A percentile compares a stretch with the other conserved stretches of the same genome.
phyloP scores from a whole-genome alignment of 371 early-diverging fungal species.

The Circinella umbellata region DNA sequence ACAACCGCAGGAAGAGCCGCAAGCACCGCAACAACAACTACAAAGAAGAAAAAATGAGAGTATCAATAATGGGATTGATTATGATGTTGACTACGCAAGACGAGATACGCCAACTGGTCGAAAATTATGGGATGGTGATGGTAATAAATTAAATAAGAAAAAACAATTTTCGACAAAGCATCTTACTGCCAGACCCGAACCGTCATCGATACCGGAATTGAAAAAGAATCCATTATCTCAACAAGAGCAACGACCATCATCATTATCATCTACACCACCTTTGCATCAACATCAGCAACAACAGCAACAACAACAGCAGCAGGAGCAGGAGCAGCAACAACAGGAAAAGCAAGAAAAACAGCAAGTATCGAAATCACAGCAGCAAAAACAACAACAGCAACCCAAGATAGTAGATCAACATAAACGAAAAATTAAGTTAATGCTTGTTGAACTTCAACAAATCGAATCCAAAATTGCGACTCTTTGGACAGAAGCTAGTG shows the following conservation, averaged over 20 bases:
- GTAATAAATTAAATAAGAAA: neutral
- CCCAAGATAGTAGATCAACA: conserved; percentile 14
- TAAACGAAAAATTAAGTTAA: conserved; percentile 25
- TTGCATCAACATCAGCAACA: conserved; percentile 10
- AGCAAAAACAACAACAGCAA: conserved; percentile 8
- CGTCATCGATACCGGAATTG: neutral
- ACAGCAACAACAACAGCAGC: conserved; percentile 18
- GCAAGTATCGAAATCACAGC: conserved; percentile 5
- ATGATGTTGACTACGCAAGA: neutral
- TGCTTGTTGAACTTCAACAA: conserved; percentile 29
- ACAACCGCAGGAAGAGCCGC: neutral
- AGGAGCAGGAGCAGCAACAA: too few relatives aligned
- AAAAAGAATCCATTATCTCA: neutral
- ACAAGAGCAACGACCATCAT: too few relatives aligned
- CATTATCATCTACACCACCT: too few relatives aligned
- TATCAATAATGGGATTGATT: neutral
- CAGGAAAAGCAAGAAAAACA: conserved; percentile 16
- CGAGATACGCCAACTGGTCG: neutral
- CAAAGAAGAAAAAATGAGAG: neutral
- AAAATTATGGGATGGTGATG: conserved; percentile 2
- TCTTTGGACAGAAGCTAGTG: conserved; percentile 9
- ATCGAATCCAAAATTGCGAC: conserved; percentile 37
- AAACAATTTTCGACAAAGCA: neutral
- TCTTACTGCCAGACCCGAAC: neutral
- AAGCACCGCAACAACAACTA: neutral